Percentiles rank a stretch among this genome's conserved stretches.
These are phyloP conservation scores for Perilla frutescens DNA, from an alignment of 257 asterid species.

Conservation along the genomic window DNA sequence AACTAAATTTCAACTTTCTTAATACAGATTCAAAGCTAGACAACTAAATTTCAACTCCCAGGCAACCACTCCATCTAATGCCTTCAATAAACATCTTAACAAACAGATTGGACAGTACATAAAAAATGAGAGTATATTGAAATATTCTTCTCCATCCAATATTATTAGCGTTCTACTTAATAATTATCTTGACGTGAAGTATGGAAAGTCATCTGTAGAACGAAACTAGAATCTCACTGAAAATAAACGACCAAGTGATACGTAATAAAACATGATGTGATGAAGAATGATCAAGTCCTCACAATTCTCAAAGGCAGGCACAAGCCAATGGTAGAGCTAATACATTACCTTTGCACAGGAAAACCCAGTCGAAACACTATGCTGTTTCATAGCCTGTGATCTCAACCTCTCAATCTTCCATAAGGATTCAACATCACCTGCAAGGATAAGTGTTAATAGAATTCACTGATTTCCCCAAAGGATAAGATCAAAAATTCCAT, in stretches of 20 bases:
- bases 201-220: slow-evolving; percentile 14
- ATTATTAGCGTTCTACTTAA: slow-evolving; percentile 3
- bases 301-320: slow-evolving; percentile 21
- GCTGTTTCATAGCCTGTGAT: slow-evolving; percentile 73
- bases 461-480: background rate
- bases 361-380: slow-evolving; percentile 78
- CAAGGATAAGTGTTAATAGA: slow-evolving; percentile 27
- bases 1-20: slow-evolving; percentile 7
- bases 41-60: background rate
- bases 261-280: background rate
- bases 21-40: background rate
- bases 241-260: slow-evolving; percentile 23
- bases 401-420: slow-evolving; percentile 89
- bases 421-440: slow-evolving; percentile 79
- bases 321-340: slow-evolving; percentile 27
- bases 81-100: slow-evolving; percentile 11
- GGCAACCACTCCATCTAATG: slow-evolving; percentile 2
- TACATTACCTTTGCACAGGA: slow-evolving; percentile 91
- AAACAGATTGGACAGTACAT: background rate
- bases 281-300: slow-evolving; percentile 16
- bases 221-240: background rate
- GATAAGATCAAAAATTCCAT: background rate
- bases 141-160: background rate
- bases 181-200: background rate
- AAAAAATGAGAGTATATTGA: background rate